Evolutionary conservation across 2,329 filamentous ascomycete genomes (phyloP).

Genomic region (Ilyonectria sp.): DNA sequence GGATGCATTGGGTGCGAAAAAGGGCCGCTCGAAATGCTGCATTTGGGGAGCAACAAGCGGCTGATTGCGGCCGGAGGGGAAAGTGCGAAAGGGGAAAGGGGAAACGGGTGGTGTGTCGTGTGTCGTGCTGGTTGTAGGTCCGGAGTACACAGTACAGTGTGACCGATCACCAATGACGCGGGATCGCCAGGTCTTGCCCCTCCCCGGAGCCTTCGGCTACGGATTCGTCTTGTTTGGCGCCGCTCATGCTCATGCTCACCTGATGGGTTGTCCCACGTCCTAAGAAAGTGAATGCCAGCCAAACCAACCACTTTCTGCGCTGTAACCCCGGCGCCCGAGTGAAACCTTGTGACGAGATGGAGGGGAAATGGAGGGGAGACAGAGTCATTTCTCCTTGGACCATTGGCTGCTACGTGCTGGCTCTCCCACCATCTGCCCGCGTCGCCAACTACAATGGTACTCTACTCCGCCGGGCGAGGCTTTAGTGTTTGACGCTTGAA

Average conservation of each 20-base stretch:
- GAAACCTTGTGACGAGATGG: constrained; percentile 47
- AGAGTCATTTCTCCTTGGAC: constrained; percentile 17
- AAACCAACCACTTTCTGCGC: constrained; percentile 10
- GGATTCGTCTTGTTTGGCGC: constrained; percentile 40
- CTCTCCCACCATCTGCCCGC: constrained; percentile 12
- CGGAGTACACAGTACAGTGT: constrained; percentile 30
- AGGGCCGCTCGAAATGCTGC: neutral
- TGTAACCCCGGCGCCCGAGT: constrained; percentile 29
- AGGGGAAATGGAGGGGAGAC: constrained; percentile 37
- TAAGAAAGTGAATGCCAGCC: constrained; percentile 25
- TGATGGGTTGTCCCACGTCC: constrained; percentile 40
- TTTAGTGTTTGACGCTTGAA: constrained; percentile 23
- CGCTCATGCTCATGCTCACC: constrained; percentile 42
- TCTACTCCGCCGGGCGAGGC: neutral
- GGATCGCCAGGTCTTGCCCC: constrained; percentile 35
- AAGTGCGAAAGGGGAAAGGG: constrained; percentile 13
- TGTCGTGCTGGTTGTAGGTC: constrained; percentile 24
- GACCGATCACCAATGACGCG: constrained; percentile 35
- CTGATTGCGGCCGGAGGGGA: neutral
- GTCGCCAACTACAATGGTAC: neutral
- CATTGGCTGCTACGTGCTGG: constrained; percentile 30
- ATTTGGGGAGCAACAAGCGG: neutral
- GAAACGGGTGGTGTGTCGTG: constrained; percentile 24
- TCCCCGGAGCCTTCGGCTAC: constrained; percentile 46
- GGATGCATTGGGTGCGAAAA: constrained; percentile 10